Conservation (phyloP, 2,329 filamentous ascomycete species). For the Davidsoniella eucalypti region DNA sequence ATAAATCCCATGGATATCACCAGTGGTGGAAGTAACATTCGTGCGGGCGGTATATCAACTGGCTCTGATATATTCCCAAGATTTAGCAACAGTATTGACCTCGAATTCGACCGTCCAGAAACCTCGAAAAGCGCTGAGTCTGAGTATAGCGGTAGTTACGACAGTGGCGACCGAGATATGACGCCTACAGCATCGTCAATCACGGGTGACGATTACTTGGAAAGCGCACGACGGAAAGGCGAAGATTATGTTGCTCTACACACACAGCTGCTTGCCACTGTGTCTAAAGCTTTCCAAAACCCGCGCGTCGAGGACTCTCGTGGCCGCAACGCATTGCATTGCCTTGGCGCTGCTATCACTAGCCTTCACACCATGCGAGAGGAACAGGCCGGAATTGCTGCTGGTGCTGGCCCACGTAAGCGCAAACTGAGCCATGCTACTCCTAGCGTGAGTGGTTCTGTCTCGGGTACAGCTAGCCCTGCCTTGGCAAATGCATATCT, state of each 20-base stretch:
- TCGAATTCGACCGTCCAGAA: background rate
- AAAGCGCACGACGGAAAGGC: slow-evolving; percentile 1
- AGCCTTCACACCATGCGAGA: slow-evolving; percentile 19
- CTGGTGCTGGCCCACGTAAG: slow-evolving; percentile 17
- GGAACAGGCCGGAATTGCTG: slow-evolving; percentile 1
- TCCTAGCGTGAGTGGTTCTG: background rate
- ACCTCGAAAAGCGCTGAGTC: background rate
- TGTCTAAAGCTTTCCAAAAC: slow-evolving; percentile 13
- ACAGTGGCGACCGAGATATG: background rate
- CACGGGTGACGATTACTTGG: slow-evolving; percentile 13
- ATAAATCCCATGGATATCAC: too few relatives aligned
- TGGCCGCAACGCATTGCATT: slow-evolving; percentile 41
- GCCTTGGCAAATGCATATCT: slow-evolving; percentile 11
- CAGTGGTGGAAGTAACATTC: too few relatives aligned
- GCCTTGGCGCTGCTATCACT: slow-evolving; percentile 37
- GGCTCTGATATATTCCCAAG: too few relatives aligned
- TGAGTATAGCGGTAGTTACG: background rate
- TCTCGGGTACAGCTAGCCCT: background rate
- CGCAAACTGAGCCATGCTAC: slow-evolving; percentile 23
- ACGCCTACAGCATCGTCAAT: too few relatives aligned
- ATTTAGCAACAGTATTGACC: background rate
- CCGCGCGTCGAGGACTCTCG: slow-evolving; percentile 21
- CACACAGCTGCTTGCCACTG: slow-evolving; percentile 13
- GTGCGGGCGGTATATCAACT: too few relatives aligned
- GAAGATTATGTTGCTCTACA: slow-evolving; percentile 13